Base-by-base conservation (phyloP, 106 monocot genomes). In the Ottelia alismoides region DNA sequence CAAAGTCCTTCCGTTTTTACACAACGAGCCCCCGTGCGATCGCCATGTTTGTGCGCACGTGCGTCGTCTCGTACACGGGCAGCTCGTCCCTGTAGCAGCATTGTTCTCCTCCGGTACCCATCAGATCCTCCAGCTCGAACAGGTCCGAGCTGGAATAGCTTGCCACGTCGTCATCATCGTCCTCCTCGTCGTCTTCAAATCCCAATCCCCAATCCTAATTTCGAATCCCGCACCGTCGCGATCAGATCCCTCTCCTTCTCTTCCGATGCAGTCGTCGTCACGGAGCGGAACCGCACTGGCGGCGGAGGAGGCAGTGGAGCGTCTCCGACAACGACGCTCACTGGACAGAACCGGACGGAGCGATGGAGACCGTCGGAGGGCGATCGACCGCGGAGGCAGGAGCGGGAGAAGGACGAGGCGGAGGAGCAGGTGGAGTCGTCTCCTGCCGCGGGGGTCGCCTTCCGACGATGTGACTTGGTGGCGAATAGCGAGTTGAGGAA, bases 71-170 rank as follows among this genome's bases (percentile, higher is more conserved):
- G 65, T 76, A 76, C 47, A 76, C 76, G 24, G 79, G 79, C 20
- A 85, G 69, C 63, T 79, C 79, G 27, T 73, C 68, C 0, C 45
- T 1, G 55, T 65, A n/a, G n/a, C n/a, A 72, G 52, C 40, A 24
- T n/a, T 44, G 35, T 3, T 25, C 58, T 30, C 56, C 56, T 2
- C 67, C 74, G 27, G 64, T 52, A 19, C 60, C 70, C 43, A 58
- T 53, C 51, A 75, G 53, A 65, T 69, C 68, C 65, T 84, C 72
- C 61, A 83, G 47, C 51, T 83, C 83, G 71, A 83, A 83, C 28
- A 83, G 71, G 64, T 83, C 83, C 22, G 83, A 78, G 63, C 83
- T 83, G 30, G 61, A 53, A 60, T 69, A 78, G 55, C 83, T 83
- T 18, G 56, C 66, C n/a, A 25, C 63, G n/a, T 71, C 78, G 14